phyloP scores from a whole-genome alignment of 768 basidiomycete genomes.

The Mycena belliarum region DNA sequence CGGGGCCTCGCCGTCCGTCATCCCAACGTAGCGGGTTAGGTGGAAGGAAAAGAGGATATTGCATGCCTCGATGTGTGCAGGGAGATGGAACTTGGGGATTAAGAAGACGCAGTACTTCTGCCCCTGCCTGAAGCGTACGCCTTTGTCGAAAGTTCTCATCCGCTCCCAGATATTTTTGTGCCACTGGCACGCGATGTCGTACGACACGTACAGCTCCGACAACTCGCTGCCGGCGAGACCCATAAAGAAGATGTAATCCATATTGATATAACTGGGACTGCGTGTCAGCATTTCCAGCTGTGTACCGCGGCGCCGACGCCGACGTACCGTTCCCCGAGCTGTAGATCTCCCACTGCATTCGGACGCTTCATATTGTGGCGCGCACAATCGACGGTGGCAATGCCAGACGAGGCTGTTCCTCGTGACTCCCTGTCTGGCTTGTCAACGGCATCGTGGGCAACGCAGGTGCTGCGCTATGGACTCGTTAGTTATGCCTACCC shows the following conservation, averaged over 20 bases:
- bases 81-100: constrained; percentile 35
- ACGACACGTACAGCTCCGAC: no score
- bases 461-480: not conserved
- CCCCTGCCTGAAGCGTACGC: not conserved
- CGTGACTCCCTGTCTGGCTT: constrained; percentile 8
- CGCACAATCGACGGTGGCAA: constrained; percentile 22
- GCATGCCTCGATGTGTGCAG: constrained; percentile 13
- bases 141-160: not conserved
- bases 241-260: no score
- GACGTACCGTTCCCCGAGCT: constrained; percentile 23
- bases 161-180: constrained; percentile 21
- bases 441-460: no score
- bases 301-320: constrained; percentile 15
- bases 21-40: constrained; percentile 21
- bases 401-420: constrained; percentile 19
- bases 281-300: constrained; percentile 16
- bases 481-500: not conserved
- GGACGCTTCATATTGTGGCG: constrained; percentile 17
- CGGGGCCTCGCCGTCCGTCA: constrained; percentile 34
- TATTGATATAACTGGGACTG: constrained; percentile 12
- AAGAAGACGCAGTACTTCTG: not conserved
- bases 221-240: no score
- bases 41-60: constrained; percentile 33
- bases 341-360: no score
- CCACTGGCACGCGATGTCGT: no score